Evolutionary conservation across 2,329 filamentous ascomycete genomes (phyloP).

Genomic region (Aspergillus udagawae): DNA sequence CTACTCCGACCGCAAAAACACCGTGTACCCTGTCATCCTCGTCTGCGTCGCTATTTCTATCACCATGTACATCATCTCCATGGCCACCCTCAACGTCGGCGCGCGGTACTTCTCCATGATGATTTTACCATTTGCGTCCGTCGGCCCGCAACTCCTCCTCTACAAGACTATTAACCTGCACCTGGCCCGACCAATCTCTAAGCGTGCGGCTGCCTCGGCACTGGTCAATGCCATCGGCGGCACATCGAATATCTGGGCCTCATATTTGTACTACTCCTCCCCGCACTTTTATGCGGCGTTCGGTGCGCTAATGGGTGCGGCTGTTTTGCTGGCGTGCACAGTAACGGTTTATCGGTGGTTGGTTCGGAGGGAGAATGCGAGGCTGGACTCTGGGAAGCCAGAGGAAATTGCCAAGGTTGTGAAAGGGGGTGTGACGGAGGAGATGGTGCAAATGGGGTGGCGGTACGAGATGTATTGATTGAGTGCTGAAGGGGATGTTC

Average conservation of each 20-base stretch:
- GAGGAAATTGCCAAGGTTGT: constrained; percentile 37
- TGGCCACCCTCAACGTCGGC: constrained; percentile 35
- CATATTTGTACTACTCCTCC: too few relatives aligned
- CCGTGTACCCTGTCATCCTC: too few relatives aligned
- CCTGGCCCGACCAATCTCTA: constrained; percentile 5
- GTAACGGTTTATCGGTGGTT: constrained; percentile 39
- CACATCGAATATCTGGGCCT: too few relatives aligned
- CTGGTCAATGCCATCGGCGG: too few relatives aligned
- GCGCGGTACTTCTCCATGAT: constrained; percentile 44
- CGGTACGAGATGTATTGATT: constrained; percentile 44
- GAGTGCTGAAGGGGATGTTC: background rate
- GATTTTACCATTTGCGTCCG: constrained; percentile 38
- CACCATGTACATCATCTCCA: constrained; percentile 37
- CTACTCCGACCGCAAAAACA: too few relatives aligned
- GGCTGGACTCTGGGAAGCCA: constrained; percentile 36
- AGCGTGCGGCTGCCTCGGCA: too few relatives aligned
- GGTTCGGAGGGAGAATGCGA: constrained; percentile 37
- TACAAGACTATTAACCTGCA: constrained; percentile 43
- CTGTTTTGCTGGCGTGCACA: constrained; percentile 25
- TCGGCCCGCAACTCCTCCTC: constrained; percentile 39
- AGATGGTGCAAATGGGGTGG: constrained; percentile 43
- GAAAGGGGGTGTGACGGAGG: constrained; percentile 41
- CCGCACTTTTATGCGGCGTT: constrained; percentile 23
- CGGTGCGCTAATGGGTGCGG: constrained; percentile 32
- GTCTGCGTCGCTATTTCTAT: constrained; percentile 13